These are phyloP conservation scores for Vigna radiata DNA, from an alignment of 306 rosid genomes.

Conservation along the genomic window DNA sequence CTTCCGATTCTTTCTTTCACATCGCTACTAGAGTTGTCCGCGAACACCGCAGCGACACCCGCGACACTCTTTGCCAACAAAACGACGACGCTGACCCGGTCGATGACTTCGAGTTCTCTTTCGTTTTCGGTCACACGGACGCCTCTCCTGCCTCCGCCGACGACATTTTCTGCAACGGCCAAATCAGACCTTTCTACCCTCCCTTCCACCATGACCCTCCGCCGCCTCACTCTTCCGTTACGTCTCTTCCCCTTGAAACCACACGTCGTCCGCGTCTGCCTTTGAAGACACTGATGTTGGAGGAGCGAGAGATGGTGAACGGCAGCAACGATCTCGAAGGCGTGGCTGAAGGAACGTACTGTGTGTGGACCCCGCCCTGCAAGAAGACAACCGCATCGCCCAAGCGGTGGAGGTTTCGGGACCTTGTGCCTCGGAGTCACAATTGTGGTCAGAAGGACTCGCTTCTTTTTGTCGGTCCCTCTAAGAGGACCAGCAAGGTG, in stretches of 20 bases:
- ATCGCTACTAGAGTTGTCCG: conserved; percentile 76
- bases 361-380: conserved; percentile 72
- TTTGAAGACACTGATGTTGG: conserved; percentile 71
- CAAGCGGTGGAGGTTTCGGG: conserved; percentile 77
- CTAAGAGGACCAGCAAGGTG: conserved; percentile 28
- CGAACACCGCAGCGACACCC: conserved; percentile 35
- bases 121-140: conserved; percentile 46
- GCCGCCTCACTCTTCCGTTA: background rate
- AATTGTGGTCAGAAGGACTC: conserved; percentile 54
- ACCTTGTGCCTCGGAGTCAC: conserved; percentile 63
- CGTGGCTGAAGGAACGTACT: conserved; percentile 58
- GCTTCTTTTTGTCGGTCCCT: background rate
- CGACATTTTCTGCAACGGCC: conserved; percentile 87
- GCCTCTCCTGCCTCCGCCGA: conserved; percentile 73
- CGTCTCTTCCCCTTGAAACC: conserved; percentile 23
- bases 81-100: background rate
- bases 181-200: conserved; percentile 73
- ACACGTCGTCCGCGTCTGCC: conserved; percentile 53
- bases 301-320: conserved; percentile 50
- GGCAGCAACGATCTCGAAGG: conserved; percentile 52
- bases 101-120: conserved; percentile 72
- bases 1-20: conserved; percentile 65
- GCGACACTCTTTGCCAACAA: background rate
- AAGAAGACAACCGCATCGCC: conserved; percentile 62
- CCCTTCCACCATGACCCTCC: conserved; percentile 54